A percentile compares a stretch with the other conserved stretches of the same genome.
Conservation (phyloP, 2,329 filamentous ascomycete species). For the Stemphylium beticola region DNA sequence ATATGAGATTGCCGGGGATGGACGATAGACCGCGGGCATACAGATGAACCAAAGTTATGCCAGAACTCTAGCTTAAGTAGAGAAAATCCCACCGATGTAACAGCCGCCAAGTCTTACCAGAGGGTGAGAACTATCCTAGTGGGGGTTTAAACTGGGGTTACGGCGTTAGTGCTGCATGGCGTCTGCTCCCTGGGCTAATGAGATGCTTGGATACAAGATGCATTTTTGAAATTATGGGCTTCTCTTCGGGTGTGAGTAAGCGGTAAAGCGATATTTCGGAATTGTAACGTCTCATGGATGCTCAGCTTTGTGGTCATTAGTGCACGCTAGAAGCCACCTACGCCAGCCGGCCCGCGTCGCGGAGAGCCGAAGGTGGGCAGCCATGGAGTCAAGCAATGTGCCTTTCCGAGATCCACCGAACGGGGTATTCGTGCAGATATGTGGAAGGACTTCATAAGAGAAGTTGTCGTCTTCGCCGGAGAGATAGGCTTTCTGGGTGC, state of each 20-base stretch:
- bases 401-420: not conserved
- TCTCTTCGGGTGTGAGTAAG: not conserved
- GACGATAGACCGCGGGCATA: too few species aligned
- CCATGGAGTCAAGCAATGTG: conserved; percentile 27
- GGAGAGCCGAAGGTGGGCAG: conserved; percentile 15
- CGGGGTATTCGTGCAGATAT: too few species aligned
- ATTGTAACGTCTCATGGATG: not conserved
- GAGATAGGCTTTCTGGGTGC: too few species aligned
- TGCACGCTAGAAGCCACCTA: not conserved
- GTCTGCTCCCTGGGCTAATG: not conserved
- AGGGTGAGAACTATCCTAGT: too few species aligned
- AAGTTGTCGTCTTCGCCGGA: too few species aligned
- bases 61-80: too few species aligned
- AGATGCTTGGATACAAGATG: too few species aligned
- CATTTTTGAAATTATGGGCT: not conserved
- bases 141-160: not conserved
- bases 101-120: not conserved
- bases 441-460: too few species aligned
- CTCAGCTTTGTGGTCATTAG: not conserved
- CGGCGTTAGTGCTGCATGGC: not conserved
- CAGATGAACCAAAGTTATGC: too few species aligned
- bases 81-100: too few species aligned
- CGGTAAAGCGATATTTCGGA: not conserved
- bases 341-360: conserved; percentile 1
- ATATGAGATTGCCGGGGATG: too few species aligned